Base-by-base conservation (phyloP, 2,329 filamentous ascomycete species). In the Phaeosphaeria sp. region DNA sequence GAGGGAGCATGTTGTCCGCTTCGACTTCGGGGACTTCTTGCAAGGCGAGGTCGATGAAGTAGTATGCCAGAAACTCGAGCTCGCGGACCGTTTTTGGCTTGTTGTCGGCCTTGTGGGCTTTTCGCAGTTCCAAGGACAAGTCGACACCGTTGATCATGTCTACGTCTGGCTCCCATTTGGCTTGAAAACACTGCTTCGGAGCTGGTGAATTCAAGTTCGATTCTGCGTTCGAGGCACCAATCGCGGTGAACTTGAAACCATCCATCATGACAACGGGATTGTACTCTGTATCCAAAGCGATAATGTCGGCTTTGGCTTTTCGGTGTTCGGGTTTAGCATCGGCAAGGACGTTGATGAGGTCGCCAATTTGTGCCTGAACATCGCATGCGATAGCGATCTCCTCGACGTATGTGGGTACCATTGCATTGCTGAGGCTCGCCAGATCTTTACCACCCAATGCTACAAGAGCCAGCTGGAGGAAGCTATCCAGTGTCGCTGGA, bases 401-500 rank as follows among this genome's bases (percentile, higher is more conserved):
- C 20, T 59, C 44, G 6, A 65, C 52, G 27, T 48, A 48, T 48
- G 55, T 59, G 2, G 64, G 64, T 1, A 67, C 56, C 52, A 62
- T 56, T 4, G 64, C 56, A 15, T 47, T 46, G 11, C 50, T 56
- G 15, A 56, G 42, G 7, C 47, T 45, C n/a, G 22, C 18, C 15
- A 59, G 27, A 11, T 52, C 54, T 18, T 13, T n/a, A 17, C 58
- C 55, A 17, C 57, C 54, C 4, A 58, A 42, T 1, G 58, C 58
- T 9, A 55, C 56, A 20, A 64, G 42, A 1, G 49, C 54, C 15
- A 61, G 44, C 21, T 66, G 65, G 6, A 68, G 24, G 30, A 36
- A 36, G 30, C 30, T 36, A 43, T 67, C 65, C 9, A 67, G 49
- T n/a, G 57, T 58, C n/a, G 63, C 54, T 7, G 66, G 66, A 40